phyloP scores from a whole-genome alignment of 441 rosid species.

The Populus tomentosa region DNA sequence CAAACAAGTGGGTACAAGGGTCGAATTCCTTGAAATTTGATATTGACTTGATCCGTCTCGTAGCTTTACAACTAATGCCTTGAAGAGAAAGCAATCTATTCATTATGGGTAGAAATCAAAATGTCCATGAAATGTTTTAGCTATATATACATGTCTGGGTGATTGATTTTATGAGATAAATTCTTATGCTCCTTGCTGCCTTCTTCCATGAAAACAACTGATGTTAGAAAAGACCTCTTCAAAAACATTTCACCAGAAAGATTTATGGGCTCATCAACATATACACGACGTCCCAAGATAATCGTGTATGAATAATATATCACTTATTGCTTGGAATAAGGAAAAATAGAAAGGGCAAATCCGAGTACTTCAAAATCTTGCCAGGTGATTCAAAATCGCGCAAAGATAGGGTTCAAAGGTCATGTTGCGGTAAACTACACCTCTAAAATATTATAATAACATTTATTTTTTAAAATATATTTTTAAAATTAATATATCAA shows the following conservation, averaged over 20 bases:
- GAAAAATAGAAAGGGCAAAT: neutral
- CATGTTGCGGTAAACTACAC: neutral
- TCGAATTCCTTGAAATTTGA: neutral
- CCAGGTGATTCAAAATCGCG: slow-evolving; percentile 2
- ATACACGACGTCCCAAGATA: neutral
- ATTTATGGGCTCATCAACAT: neutral
- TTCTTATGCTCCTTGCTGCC: no score
- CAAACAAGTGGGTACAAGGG: neutral
- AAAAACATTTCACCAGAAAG: neutral
- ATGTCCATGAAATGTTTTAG: neutral
- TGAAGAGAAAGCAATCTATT: neutral
- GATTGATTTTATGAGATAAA: neutral
- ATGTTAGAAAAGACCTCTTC: neutral
- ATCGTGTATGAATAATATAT: neutral
- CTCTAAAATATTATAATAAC: no score
- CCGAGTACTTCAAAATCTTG: neutral
- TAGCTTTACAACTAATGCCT: neutral
- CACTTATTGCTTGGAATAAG: neutral
- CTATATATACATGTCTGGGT: neutral
- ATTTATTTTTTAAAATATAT: no score
- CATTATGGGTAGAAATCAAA: neutral
- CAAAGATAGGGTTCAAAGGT: slow-evolving; percentile 11
- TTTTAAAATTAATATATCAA: no score
- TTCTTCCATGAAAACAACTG: neutral
- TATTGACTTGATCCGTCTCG: neutral